Evolutionary conservation across 176 grass and related monocot species (phyloP), one percentile per base, ranked within the genome.

Genomic region (Triticum urartu): DNA sequence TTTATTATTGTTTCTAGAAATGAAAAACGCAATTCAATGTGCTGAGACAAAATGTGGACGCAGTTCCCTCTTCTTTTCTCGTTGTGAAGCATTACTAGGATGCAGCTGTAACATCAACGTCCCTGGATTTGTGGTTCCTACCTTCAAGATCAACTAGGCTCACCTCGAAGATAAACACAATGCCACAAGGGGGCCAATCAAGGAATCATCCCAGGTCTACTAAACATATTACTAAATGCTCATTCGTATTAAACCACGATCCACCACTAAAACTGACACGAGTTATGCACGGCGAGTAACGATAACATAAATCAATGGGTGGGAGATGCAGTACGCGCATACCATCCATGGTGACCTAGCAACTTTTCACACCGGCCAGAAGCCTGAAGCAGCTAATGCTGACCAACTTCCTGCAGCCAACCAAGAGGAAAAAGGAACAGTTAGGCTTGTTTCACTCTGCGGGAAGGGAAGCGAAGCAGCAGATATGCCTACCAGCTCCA

Each of bases 331-430:
- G 25, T 1, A 18, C 5, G 38, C 7, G 11, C 70, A 22, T 87
- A 91, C 89, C 85, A 84, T 91, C 89, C 89, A 91, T 91, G 75
- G 76, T 60, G 26, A 8, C 81, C 36, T 65, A 79, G 48, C 77
- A 73, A 59, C 20, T 38, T 79, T 33, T 63, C 59, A 84, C 20
- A 4, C 74, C 12, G 11, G 5, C 65, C 20, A 90, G 47, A 17
- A 87, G 78, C 14, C 43, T 21, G 34, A 58, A 35, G 33, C 13
- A 39, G 58, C 21, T 42, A 72, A 73, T 7, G 14, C 17, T 9
- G 21, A 74, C 34, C 58, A 73, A 83, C 15, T 59, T 20, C 84
- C 80, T 90, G 89, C 73, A 72, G 32, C 18, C 56, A 80, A n/a
- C 18, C 66, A 89, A 38, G 25, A 32, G 14, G 11, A 26, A 6